Conservation (phyloP, 176 grass and related monocot genomes). For the Triticum timopheevii region DNA sequence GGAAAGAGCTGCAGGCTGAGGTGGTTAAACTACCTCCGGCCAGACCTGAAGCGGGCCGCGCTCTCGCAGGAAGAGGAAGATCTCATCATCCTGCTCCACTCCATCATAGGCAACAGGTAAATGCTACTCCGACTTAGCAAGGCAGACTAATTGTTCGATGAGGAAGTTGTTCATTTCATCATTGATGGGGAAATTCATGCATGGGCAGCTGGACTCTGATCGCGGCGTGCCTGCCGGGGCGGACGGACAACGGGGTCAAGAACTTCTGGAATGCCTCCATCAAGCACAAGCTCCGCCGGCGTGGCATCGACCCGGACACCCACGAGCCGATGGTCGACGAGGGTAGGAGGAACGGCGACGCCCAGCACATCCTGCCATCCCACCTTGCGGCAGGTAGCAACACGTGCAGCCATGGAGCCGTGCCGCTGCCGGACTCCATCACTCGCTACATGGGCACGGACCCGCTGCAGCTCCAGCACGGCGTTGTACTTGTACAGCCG, state of each 20-base stretch:
- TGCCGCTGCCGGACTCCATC: conserved; percentile 15
- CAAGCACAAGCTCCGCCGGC: conserved; percentile 64
- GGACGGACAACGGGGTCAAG: conserved; percentile 95
- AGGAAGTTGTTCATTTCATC: background rate
- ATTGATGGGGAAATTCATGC: background rate
- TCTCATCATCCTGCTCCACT: conserved; percentile 59
- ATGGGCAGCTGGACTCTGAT: conserved; percentile 68
- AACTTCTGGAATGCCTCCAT: conserved; percentile 90
- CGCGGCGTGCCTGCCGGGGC: conserved; percentile 59
- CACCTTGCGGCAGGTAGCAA: conserved; percentile 19
- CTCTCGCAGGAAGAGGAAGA: conserved; percentile 67
- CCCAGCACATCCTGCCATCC: conserved; percentile 24
- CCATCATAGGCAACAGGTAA: conserved; percentile 72
- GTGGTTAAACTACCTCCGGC: conserved; percentile 78
- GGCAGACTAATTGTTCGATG: background rate
- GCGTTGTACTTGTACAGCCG: background rate
- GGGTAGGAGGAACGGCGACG: background rate
- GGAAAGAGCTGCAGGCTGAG: conserved; percentile 76
- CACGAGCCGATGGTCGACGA: conserved; percentile 40
- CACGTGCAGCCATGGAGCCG: conserved; percentile 23
- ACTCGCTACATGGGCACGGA: conserved; percentile 18
- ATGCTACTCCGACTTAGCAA: background rate
- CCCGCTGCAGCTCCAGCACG: background rate
- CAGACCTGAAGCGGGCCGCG: conserved; percentile 65
- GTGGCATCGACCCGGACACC: conserved; percentile 65